phyloP scores from a whole-genome alignment of 179 eudicot species.

The Beta macrorhiza region DNA sequence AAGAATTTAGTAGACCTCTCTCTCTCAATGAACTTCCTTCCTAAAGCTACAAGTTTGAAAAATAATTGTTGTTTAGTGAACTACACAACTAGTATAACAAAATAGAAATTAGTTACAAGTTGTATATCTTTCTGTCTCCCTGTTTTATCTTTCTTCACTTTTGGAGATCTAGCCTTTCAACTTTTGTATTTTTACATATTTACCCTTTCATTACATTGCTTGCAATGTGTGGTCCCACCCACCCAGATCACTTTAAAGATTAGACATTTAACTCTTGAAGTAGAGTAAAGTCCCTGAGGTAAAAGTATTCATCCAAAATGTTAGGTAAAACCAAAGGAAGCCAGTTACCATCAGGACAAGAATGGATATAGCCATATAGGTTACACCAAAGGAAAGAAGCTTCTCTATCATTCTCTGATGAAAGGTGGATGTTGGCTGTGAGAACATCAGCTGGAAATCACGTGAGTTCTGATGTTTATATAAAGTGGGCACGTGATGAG shows the following conservation, averaged over 20 bases:
- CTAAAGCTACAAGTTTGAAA: constrained; percentile 24
- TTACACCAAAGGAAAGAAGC: constrained; percentile 22
- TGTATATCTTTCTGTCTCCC: neutral
- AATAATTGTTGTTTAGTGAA: constrained; percentile 14
- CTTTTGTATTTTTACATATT: constrained; percentile 14
- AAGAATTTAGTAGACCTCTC: constrained; percentile 1
- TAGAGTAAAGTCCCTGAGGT: neutral
- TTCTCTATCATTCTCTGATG: constrained; percentile 28
- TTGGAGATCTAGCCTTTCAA: constrained; percentile 4
- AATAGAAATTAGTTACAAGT: constrained; percentile 17
- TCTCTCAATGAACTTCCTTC: constrained; percentile 23
- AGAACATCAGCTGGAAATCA: constrained; percentile 20
- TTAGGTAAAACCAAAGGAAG: constrained; percentile 28
- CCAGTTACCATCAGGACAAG: constrained; percentile 19
- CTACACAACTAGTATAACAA: constrained; percentile 26
- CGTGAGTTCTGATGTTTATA: constrained; percentile 24
- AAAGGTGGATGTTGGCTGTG: constrained; percentile 8
- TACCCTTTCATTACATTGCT: constrained; percentile 1
- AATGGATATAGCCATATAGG: neutral
- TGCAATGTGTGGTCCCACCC: constrained; percentile 17
- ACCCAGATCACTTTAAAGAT: constrained; percentile 4
- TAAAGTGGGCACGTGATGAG: constrained; percentile 28
- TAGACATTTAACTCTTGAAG: neutral
- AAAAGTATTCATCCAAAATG: constrained; percentile 2
- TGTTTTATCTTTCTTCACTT: neutral